A percentile compares a stretch with the other conserved stretches of the same genome.
These are phyloP conservation scores for Colletotrichum euphorbiae DNA, from an alignment of 2,329 filamentous ascomycete genomes.

Conservation along the genomic window DNA sequence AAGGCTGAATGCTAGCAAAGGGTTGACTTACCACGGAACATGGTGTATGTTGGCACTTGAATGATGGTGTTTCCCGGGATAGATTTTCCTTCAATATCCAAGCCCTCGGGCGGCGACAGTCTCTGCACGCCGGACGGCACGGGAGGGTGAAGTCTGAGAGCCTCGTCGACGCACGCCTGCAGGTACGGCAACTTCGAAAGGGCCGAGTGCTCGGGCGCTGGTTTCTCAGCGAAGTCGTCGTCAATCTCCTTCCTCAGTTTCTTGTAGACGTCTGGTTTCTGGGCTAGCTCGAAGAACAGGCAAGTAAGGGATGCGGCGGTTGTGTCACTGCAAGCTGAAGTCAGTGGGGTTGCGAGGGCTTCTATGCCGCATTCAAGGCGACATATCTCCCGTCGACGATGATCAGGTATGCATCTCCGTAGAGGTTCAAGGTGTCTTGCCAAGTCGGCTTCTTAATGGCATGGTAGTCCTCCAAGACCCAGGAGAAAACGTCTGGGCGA, in stretches of 20 bases:
- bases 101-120: slow-evolving; percentile 52
- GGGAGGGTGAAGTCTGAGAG: slow-evolving; percentile 52
- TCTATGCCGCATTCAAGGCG: not conserved
- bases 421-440: slow-evolving; percentile 44
- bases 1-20: not conserved
- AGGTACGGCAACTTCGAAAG: slow-evolving; percentile 46
- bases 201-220: slow-evolving; percentile 36
- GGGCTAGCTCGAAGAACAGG: slow-evolving; percentile 40
- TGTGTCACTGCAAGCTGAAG: slow-evolving; percentile 36
- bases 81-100: slow-evolving; percentile 47
- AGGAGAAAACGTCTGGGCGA: slow-evolving; percentile 48
- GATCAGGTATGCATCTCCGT: slow-evolving; percentile 47
- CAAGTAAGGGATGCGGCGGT: slow-evolving; percentile 38
- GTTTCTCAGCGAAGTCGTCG: slow-evolving; percentile 34
- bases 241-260: slow-evolving; percentile 40
- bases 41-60: slow-evolving; percentile 45
- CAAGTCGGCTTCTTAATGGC: slow-evolving; percentile 34
- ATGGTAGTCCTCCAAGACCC: slow-evolving; percentile 47
- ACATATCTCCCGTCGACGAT: slow-evolving; percentile 48
- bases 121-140: slow-evolving; percentile 51
- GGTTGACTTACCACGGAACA: slow-evolving; percentile 40
- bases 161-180: slow-evolving; percentile 54
- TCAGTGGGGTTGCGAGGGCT: not conserved
- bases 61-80: slow-evolving; percentile 53
- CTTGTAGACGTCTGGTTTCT: slow-evolving; percentile 7